Evolutionary conservation across 192 early-diverging fungal genomes (phyloP).

Genomic region (Backusella mclennaniae): DNA sequence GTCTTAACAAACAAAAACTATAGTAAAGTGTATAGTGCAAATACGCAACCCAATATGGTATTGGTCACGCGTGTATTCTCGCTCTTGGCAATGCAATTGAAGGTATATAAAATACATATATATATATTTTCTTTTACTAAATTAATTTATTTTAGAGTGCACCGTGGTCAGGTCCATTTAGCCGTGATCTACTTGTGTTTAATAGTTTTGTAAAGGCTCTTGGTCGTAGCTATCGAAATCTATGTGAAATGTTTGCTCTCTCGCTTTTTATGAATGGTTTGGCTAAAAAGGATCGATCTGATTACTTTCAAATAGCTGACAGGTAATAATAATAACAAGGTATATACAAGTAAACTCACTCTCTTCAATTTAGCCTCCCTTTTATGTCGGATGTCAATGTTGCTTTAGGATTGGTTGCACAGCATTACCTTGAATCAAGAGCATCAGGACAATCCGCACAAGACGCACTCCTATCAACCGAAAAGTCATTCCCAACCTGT

Average conservation of each 20-base stretch:
- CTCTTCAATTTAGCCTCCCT: slow-evolving; percentile 40
- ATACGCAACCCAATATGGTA: slow-evolving; percentile 22
- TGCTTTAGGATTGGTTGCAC: slow-evolving; percentile 48
- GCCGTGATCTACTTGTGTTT: slow-evolving; percentile 72
- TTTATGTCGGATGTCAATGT: slow-evolving; percentile 53
- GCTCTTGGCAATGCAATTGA: slow-evolving; percentile 54
- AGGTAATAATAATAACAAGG: slow-evolving; percentile 11
- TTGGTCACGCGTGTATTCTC: slow-evolving; percentile 54
- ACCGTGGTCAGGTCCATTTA: slow-evolving; percentile 58
- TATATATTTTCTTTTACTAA: background rate
- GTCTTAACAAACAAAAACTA: slow-evolving; percentile 46
- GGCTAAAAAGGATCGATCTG: slow-evolving; percentile 42
- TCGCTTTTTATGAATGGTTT: slow-evolving; percentile 52
- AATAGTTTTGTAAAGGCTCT: slow-evolving; percentile 66
- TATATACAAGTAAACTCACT: background rate
- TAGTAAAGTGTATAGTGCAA: slow-evolving; percentile 40
- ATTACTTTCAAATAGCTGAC: slow-evolving; percentile 48
- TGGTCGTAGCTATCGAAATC: slow-evolving; percentile 57
- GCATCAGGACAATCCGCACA: slow-evolving; percentile 18
- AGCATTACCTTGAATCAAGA: slow-evolving; percentile 47
- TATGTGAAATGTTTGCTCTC: slow-evolving; percentile 57
- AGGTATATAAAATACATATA: slow-evolving; percentile 31
- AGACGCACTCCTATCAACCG: slow-evolving; percentile 36
- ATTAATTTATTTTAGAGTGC: slow-evolving; percentile 33
- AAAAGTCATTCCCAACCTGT: slow-evolving; percentile 43